phyloP scores from a whole-genome alignment of 176 grass and related monocot genomes.

The Urochloa ruziziensis region DNA sequence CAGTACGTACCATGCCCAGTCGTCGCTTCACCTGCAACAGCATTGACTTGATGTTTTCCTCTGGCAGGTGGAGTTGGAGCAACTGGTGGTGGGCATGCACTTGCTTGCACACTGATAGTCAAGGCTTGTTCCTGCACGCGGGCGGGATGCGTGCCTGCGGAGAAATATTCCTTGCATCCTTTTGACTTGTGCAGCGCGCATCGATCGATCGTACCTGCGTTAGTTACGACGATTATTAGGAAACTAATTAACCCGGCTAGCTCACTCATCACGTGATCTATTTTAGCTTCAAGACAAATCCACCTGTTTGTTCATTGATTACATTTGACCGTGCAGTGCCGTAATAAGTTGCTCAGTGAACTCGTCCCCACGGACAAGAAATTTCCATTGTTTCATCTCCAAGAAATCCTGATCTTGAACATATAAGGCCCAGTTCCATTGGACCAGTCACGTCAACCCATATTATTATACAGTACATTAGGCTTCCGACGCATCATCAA shows the following conservation, averaged over 20 bases:
- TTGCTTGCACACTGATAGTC: neutral
- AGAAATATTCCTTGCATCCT: slow-evolving; percentile 19
- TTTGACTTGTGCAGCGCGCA: slow-evolving; percentile 26
- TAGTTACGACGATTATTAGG: neutral
- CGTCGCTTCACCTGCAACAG: neutral
- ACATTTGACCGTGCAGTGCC: neutral
- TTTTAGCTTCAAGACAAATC: neutral
- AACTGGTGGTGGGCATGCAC: neutral
- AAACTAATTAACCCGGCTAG: neutral
- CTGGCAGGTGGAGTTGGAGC: neutral
- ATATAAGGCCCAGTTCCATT: neutral
- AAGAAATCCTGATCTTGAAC: neutral
- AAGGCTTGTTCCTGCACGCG: slow-evolving; percentile 4
- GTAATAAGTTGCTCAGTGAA: neutral
- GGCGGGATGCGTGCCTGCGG: slow-evolving; percentile 12
- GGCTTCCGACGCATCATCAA: neutral
- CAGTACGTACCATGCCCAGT: neutral
- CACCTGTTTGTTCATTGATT: neutral
- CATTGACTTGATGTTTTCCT: neutral
- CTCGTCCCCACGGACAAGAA: neutral
- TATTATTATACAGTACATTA: no score
- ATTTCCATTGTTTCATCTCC: neutral
- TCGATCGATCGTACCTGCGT: neutral
- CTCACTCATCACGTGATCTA: slow-evolving; percentile 1
- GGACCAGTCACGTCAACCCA: neutral